Evolutionary conservation across 2,329 filamentous ascomycete species (phyloP), one percentile per base, ranked within the genome.

Genomic region (Colletotrichum agaves): DNA sequence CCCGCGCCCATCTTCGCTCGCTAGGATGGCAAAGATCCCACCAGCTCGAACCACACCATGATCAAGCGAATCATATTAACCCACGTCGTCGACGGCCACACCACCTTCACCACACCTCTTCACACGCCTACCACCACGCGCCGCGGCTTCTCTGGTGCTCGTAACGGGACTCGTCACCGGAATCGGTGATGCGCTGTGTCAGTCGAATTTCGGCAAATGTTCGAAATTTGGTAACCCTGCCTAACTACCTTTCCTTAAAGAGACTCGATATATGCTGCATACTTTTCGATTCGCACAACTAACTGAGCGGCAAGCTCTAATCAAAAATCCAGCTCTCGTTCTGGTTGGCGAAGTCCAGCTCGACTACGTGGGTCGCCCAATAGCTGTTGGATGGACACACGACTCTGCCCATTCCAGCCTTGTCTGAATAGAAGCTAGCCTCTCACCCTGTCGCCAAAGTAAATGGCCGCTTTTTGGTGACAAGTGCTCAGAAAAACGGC

Each of bases 11-110:
- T 69, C 67, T 67, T 67, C 31, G 55, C 49, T 65, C 33, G 61
- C 33, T 33, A 39, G 53, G 59, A 31, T 63, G 43, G 53, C 44
- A 44, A 37, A 53, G 64, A 64, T 35, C 64, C 63, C 39, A 63
- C 63, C 50, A 57, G 11, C 21, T 67, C 60, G 46, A 68, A 44
- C 55, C 49, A 59, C 56, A 17, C 49, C 61, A 17, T 50, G 55
- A 58, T 46, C 57, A 61, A 44, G 56, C 69, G 69, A 71, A 71
- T 71, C 69, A 71, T 33, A 63, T 63, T 59, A 49, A 71, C 63
- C 69, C 69, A 71, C 69, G 69, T 71, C 61, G 64, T 60, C 49
- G 63, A 41, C 68, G 27, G 50, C 63, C 67, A 70, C 69, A 66
- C 69, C 65, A 70, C 57, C 60, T 31, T 46, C 47, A 50, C 57